A percentile compares a stretch with the other conserved stretches of the same genome.
Conservation (phyloP, 108 stramenopile genomes). For the Pseudonitzschia multiseries region DNA sequence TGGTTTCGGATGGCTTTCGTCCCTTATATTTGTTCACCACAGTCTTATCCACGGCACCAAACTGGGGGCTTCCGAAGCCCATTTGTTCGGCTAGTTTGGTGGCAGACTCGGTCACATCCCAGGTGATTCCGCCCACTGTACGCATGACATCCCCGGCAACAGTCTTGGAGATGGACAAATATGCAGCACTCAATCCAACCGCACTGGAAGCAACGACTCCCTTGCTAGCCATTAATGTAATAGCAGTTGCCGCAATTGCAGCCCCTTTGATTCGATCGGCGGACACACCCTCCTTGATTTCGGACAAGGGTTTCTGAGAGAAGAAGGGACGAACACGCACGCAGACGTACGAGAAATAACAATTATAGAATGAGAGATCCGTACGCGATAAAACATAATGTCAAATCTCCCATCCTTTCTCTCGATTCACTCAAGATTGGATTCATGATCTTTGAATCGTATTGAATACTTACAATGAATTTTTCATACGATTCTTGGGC, state of each 20-base stretch:
- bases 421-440: not conserved
- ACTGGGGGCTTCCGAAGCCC: not conserved
- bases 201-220: conserved; percentile 43
- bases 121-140: conserved; percentile 47
- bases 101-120: conserved; percentile 39
- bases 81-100: conserved; percentile 14
- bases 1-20: not conserved
- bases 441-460: not conserved
- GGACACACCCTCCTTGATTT: conserved; percentile 59
- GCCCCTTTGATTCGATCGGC: conserved; percentile 60
- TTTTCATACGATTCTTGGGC: conserved; percentile 12
- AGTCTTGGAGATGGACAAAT: conserved; percentile 53
- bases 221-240: conserved; percentile 44
- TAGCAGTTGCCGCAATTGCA: conserved; percentile 44
- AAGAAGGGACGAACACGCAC: not conserved
- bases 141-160: conserved; percentile 54
- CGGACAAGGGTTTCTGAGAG: conserved; percentile 19
- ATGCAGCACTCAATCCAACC: conserved; percentile 51
- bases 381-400: not conserved
- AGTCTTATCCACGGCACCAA: conserved; percentile 12
- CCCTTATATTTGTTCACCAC: conserved; percentile 13
- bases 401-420: not conserved
- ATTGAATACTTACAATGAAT: conserved; percentile 2
- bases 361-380: not conserved
- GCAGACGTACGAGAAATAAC: not conserved